Percentiles rank a stretch among this genome's conserved stretches.
Conservation (phyloP, 1,284 basidiomycete species). For the Sporisorium scitamineum region DNA sequence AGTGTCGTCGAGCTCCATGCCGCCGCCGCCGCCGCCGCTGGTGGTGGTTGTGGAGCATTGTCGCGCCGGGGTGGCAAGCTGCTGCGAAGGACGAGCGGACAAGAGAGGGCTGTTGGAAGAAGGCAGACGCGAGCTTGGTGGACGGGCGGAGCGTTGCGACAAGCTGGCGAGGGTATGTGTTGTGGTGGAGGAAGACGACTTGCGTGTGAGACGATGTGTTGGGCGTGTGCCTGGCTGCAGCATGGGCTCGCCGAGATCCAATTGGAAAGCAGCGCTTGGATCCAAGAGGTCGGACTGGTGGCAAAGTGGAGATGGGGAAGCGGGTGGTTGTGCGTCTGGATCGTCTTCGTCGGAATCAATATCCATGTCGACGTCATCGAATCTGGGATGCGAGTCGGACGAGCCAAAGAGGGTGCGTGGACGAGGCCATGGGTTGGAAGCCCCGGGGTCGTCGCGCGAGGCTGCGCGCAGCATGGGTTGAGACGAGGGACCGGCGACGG, state of each 20-base stretch:
- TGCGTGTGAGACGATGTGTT: conserved; percentile 32
- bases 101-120: conserved; percentile 21
- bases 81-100: conserved; percentile 8
- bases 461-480: conserved; percentile 36
- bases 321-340: conserved; percentile 32
- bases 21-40: no score
- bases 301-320: conserved; percentile 52
- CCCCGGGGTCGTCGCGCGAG: conserved; percentile 20
- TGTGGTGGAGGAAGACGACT: conserved; percentile 29
- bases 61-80: conserved; percentile 32
- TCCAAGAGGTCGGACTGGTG: conserved; percentile 34
- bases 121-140: conserved; percentile 25
- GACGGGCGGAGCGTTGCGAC: conserved; percentile 13
- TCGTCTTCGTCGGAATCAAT: conserved; percentile 49
- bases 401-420: conserved; percentile 34
- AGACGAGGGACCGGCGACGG: conserved; percentile 37
- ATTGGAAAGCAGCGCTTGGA: conserved; percentile 13
- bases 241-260: conserved; percentile 34
- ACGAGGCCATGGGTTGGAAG: conserved; percentile 14
- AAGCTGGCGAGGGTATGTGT: conserved; percentile 34
- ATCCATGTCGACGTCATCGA: conserved; percentile 47
- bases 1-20: conserved; percentile 26
- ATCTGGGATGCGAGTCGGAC: conserved; percentile 25
- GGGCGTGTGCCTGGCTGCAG: conserved; percentile 46
- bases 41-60: conserved; percentile 36